Evolutionary conservation across 257 asterid genomes (phyloP), one percentile per base, ranked within the genome.

Genomic region (Marsdenia floribunda): DNA sequence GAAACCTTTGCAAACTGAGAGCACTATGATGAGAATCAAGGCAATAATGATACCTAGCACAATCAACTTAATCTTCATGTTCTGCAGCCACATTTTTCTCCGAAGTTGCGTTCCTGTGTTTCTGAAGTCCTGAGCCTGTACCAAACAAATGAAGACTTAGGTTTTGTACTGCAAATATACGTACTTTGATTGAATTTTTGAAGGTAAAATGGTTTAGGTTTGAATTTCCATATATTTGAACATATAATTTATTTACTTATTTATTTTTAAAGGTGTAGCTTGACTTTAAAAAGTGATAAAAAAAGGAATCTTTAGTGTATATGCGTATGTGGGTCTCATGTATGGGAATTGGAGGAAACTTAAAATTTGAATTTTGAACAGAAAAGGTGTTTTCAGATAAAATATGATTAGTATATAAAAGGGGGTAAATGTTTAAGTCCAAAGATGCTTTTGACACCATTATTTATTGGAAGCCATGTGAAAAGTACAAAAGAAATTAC

Each of bases 41-140:
- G 96, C 96, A 21, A 91, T 55, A 68, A 91, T 68, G 65, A 91
- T 91, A 35, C 84, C 96, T 70, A 90, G 78, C 16, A 91, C 96
- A 15, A 91, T 88, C 84, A 91, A 82, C 85, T 91, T 91, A 79
- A 91, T 81, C 86, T 91, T 91, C 97, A 90, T 91, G 89, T 91
- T 89, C 80, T 89, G 93, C 75, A 91, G 85, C 97, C 97, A 91
- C 96, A 91, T 91, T 80, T 89, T 91, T 77, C 96, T 85, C 85
- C 97, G 79, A 55, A 89, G 86, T 75, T 86, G 79, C 21, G 92
- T 89, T 81, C 96, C 97, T 22, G 85, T 81, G 46, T 75, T 80
- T 82, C 90, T 84, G 84, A 91, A 91, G 80, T 88, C 97, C 87
- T 87, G 96, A 73, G 97, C 97, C 97, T 91, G 89, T 63, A 29